Conservation (phyloP, 139 green algal genomes). For the Spirogloea muscicola region DNA sequence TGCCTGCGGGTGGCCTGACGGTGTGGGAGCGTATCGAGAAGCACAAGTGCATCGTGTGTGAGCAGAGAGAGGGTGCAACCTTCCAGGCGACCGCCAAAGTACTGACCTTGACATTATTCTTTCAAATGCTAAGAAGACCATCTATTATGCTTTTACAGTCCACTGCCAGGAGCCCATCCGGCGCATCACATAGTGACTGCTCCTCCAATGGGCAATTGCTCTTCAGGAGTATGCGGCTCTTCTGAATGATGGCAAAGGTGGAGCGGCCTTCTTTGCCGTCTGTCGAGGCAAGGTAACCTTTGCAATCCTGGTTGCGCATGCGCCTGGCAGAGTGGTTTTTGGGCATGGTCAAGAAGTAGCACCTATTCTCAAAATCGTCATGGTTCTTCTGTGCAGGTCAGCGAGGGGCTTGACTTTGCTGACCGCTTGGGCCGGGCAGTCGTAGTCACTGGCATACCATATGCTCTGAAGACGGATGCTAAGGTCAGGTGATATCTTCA, state of each 20-base stretch:
- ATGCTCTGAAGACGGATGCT: slow-evolving; percentile 60
- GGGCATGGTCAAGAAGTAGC: no score
- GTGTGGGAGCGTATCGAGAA: slow-evolving; percentile 80
- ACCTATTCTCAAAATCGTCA: no score
- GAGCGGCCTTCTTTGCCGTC: slow-evolving; percentile 90
- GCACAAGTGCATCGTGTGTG: slow-evolving; percentile 76
- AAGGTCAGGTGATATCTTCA: slow-evolving; percentile 43
- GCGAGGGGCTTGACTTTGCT: slow-evolving; percentile 95
- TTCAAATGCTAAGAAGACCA: no score
- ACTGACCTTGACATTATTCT: no score
- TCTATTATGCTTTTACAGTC: no score
- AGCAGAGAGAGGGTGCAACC: no score
- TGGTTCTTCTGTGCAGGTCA: slow-evolving; percentile 77
- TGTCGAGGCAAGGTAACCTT: slow-evolving; percentile 58
- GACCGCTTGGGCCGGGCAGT: slow-evolving; percentile 82
- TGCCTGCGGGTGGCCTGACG: slow-evolving; percentile 5
- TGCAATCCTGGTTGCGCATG: no score
- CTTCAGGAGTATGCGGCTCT: slow-evolving; percentile 63
- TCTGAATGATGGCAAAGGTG: slow-evolving; percentile 62
- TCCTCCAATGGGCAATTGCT: no score
- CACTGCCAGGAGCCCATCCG: no score
- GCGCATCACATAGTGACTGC: no score
- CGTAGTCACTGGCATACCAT: slow-evolving; percentile 93
- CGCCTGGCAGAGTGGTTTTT: no score
- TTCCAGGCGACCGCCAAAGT: no score